phyloP scores from a whole-genome alignment of 1,139 yeast species.

The Candida tetrigidarum region DNA sequence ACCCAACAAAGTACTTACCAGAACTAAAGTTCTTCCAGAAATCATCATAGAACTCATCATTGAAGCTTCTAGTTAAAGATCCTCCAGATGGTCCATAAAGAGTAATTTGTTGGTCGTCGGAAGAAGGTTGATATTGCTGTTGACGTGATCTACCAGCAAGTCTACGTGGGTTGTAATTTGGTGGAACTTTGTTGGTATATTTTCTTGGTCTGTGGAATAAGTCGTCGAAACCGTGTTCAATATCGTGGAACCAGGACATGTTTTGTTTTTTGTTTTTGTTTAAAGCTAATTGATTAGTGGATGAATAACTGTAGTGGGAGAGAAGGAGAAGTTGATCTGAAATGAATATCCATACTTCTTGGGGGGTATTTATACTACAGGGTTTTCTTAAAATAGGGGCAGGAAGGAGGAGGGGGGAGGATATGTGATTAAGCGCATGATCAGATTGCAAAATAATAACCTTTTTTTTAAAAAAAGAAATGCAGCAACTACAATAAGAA shows the following conservation, averaged over 20 bases:
- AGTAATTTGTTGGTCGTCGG: neutral
- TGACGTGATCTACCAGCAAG: conserved; percentile 12
- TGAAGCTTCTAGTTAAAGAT: neutral
- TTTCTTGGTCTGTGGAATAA: conserved; percentile 18
- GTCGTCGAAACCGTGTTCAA: conserved; percentile 19
- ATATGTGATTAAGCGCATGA: conserved; percentile 4
- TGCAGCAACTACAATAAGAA: neutral
- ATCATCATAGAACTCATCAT: conserved; percentile 15
- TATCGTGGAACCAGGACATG: conserved; percentile 10
- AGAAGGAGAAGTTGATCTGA: too few relatives aligned
- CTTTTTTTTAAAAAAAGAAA: neutral
- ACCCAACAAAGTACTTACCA: conserved; percentile 20
- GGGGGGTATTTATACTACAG: conserved; percentile 1
- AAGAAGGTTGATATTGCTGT: neutral
- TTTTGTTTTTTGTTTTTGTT: neutral
- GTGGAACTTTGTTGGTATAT: conserved; percentile 16
- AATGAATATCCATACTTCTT: too few relatives aligned
- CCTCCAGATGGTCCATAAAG: neutral
- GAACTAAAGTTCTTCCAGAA: conserved; percentile 17
- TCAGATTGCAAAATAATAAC: conserved; percentile 5
- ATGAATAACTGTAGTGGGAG: neutral
- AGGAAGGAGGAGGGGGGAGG: too few relatives aligned
- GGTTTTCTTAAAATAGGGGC: too few relatives aligned
- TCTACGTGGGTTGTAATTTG: conserved; percentile 15
- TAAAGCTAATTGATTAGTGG: neutral